These are phyloP conservation scores for Oidiodendron maius DNA, from an alignment of 495 filamentous ascomycete species.

Conservation along the genomic window DNA sequence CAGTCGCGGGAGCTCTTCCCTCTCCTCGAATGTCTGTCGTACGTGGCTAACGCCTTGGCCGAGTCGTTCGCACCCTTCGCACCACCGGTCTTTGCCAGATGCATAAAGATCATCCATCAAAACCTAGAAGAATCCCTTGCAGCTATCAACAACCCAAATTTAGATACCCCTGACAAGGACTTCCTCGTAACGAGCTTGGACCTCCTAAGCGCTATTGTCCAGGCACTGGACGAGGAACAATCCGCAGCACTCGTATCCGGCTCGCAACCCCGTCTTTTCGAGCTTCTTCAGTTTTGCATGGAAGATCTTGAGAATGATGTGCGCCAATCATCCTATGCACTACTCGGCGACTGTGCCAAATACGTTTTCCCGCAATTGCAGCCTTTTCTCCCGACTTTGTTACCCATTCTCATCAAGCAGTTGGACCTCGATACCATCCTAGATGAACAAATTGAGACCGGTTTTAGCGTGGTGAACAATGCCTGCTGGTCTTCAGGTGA, in stretches of 20 bases:
- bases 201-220: slow-evolving; percentile 87
- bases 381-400: slow-evolving; percentile 61
- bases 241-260: slow-evolving; percentile 68
- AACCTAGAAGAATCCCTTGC: slow-evolving; percentile 74
- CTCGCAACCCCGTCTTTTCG: slow-evolving; percentile 79
- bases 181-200: slow-evolving; percentile 96
- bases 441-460: slow-evolving; percentile 67
- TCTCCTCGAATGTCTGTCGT: slow-evolving; percentile 89
- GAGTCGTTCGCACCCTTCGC: slow-evolving; percentile 80
- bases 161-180: slow-evolving; percentile 90
- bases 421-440: slow-evolving; percentile 73
- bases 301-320: slow-evolving; percentile 89
- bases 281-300: slow-evolving; percentile 87
- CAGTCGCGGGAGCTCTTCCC: slow-evolving; percentile 93
- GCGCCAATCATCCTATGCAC: slow-evolving; percentile 89
- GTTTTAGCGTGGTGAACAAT: slow-evolving; percentile 93
- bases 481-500: slow-evolving; percentile 97
- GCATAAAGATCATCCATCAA: slow-evolving; percentile 82
- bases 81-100: slow-evolving; percentile 74
- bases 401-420: slow-evolving; percentile 78
- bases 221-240: slow-evolving; percentile 73
- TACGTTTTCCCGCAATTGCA: slow-evolving; percentile 85
- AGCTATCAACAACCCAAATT: slow-evolving; percentile 51
- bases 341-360: slow-evolving; percentile 94
- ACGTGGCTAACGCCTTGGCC: slow-evolving; percentile 82